Evolutionary conservation across 768 basidiomycete species (phyloP), one percentile per base, ranked within the genome.

Genomic region (Boletellus ananiceps): DNA sequence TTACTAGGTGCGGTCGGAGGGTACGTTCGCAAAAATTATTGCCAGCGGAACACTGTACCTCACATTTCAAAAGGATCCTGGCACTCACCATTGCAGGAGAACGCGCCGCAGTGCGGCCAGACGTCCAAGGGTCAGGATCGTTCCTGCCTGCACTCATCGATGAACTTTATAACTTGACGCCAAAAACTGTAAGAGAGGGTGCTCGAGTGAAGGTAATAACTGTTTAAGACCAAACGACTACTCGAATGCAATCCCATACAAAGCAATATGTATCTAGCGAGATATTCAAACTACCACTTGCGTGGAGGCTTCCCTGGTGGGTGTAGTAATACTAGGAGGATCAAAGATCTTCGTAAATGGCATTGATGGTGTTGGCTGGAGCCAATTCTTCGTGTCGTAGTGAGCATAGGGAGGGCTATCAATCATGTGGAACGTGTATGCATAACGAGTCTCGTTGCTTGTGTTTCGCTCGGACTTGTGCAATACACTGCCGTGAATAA

Each of bases 371-470:
- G 92, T 92, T 1, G 94, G 93, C 64, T 98, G 94, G 50, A 97
- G 71, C 94, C 94, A 96, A 63, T 96, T 97, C 79, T 89, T 90
- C 60, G 82, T 78, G 53, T 97, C 95, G 50, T 94, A 96, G 35
- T 62, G 69, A 7, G 82, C 87, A 58, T 77, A 69, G 19, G 81
- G 84, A 35, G 78, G 77, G 16, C 78, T 84, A 60, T 95, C 90
- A 41, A 93, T 84, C 89, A 92, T 91, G 57, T 93, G 94, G 67
- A 96, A 97, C 0, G 96, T 98, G 64, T 98, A 99, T 25, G 94
- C 94, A 56, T 84, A 90, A 47, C 96, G 79, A 2, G 91, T 91
- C 52, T 83, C 76, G 18, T 79, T 72, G 46, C 88, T 91, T 1
- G 76, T 78, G 65, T 99, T 99, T 46, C 81, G 80, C 63, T 91